phyloP scores from a whole-genome alignment of 805 yeast genomes.

The Schizosaccharomyces osmophilus region DNA sequence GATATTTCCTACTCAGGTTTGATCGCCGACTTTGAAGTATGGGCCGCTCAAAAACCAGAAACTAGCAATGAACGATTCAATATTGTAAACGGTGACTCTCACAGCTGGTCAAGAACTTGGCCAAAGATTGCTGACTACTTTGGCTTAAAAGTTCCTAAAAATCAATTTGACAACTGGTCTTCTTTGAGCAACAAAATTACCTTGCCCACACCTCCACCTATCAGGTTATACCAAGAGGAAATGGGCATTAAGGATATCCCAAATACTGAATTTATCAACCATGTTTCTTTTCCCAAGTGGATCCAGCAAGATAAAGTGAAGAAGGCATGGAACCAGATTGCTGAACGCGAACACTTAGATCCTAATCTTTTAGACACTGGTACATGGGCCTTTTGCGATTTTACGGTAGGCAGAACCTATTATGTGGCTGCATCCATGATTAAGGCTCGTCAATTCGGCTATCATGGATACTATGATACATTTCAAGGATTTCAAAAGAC shows the following conservation, averaged over 20 bases:
- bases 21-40: background rate
- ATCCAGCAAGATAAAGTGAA: background rate
- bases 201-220: background rate
- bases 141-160: background rate
- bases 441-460: background rate
- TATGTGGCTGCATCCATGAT: background rate
- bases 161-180: background rate
- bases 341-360: background rate
- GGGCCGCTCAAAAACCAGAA: background rate
- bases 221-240: background rate
- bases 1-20: background rate
- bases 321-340: background rate
- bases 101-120: constrained; percentile 1
- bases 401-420: background rate
- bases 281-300: background rate
- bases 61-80: background rate
- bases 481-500: background rate
- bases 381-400: background rate
- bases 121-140: background rate
- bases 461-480: background rate
- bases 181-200: background rate
- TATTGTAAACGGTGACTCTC: background rate
- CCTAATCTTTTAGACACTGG: background rate
- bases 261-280: background rate
- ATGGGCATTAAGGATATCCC: background rate